Base-by-base conservation (phyloP, 768 basidiomycete species). In the Mycena capillaripes region DNA sequence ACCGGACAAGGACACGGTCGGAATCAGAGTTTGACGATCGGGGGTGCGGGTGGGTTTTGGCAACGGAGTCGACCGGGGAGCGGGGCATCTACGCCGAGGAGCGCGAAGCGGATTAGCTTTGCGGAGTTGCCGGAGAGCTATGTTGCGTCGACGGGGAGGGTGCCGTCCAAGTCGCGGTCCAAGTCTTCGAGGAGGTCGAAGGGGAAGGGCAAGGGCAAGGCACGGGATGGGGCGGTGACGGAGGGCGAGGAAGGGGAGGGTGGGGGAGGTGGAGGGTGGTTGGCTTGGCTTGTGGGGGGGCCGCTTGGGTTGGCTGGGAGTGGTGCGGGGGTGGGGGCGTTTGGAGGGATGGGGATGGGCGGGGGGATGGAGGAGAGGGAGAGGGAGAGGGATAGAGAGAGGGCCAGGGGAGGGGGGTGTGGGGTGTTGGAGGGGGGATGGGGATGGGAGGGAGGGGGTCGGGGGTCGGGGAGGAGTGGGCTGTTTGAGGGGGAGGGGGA, bases 91-190 rank as follows among this genome's bases (percentile, higher is more conserved):
- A 86, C 70, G 46, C 89, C 53, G 90, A 62, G 85, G 88, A 62
- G 69, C 38, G 83, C 93, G 11, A 94, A 93, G 75, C 86, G 90
- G n/a, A 94, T 95, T 50, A 93, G 91, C 71, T 95, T 95, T 74
- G 93, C 93, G 40, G 87, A 91, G 81, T 84, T 92, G 57, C 93
- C 93, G 0, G 93, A 94, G 80, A 88, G 90, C 40, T 91, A 92
- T 72, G 84, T 87, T 40, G 75, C 62, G 57, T 81, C 84, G 65
- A 42, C 42, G 14, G 30, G 65, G 42, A 4, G 29, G 21, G 6
- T 7, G 12, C 3, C 30, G 30, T 66, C 65, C 7, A n/a, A 10
- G n/a, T 32, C 40, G 59, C 82, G 81, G 72, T 78, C 84, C 58
- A 82, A 82, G 74, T 75, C 25, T 27, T 25, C 40, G 25, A 32